phyloP scores from a whole-genome alignment of 305 asterid species.

The Salvia sclarea region DNA sequence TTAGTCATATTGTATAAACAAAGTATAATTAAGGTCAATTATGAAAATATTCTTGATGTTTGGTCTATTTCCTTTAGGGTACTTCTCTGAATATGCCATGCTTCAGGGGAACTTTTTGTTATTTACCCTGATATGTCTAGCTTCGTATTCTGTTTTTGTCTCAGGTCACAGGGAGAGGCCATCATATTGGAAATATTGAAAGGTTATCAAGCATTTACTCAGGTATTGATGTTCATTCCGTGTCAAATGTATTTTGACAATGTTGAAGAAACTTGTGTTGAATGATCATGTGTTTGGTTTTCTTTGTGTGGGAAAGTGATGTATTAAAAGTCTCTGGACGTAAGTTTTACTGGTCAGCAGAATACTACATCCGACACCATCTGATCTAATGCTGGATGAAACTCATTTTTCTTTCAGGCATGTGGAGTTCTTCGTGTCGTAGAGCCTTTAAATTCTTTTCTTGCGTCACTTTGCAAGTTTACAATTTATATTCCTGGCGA shows the following conservation, averaged over 20 bases:
- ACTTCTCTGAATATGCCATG: constrained; percentile 1
- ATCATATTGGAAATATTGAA: constrained; percentile 92
- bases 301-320: not conserved
- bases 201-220: constrained; percentile 99
- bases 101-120: constrained; percentile 9
- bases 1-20: constrained; percentile 13
- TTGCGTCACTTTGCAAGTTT: constrained; percentile 98
- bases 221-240: constrained; percentile 47
- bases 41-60: constrained; percentile 1
- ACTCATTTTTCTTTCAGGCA: constrained; percentile 57
- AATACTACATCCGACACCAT: constrained; percentile 26
- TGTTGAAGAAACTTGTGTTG: not conserved
- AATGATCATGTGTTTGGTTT: not conserved
- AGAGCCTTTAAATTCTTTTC: constrained; percentile 94
- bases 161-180: constrained; percentile 98
- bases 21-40: constrained; percentile 3
- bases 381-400: constrained; percentile 26
- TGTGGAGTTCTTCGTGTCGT: constrained; percentile 95
- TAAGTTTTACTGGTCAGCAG: constrained; percentile 24
- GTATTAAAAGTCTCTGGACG: not conserved
- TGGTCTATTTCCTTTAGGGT: constrained; percentile 21
- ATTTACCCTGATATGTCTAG: constrained; percentile 8
- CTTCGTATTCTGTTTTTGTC: constrained; percentile 35
- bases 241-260: not conserved
- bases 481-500: constrained; percentile 83